Evolutionary conservation across 2,329 filamentous ascomycete species (phyloP).

Genomic region (Ophiostoma pallidulum): DNA sequence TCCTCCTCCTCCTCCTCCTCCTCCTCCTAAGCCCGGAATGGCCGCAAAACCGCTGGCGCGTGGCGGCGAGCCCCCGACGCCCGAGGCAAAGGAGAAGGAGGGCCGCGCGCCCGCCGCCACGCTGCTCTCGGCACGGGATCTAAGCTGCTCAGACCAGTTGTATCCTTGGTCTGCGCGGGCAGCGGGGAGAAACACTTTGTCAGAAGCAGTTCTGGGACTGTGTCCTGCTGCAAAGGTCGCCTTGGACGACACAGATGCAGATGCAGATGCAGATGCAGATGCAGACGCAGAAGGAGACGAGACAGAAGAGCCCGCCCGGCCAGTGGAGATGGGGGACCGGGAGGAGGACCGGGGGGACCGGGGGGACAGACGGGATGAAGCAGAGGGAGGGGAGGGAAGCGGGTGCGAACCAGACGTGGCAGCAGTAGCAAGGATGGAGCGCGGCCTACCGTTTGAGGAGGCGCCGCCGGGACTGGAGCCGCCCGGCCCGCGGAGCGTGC

Average conservation of each 20-base stretch:
- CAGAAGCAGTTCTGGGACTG: conserved; percentile 51
- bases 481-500: conserved; percentile 52
- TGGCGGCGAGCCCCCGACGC: conserved; percentile 33
- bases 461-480: conserved; percentile 47
- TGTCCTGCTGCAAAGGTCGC: conserved; percentile 23
- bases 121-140: conserved; percentile 78
- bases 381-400: background rate
- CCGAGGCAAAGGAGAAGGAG: conserved; percentile 48
- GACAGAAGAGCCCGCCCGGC: background rate
- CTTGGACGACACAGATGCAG: conserved; percentile 20
- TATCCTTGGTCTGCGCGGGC: conserved; percentile 77
- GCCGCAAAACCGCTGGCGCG: conserved; percentile 21
- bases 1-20: too few species aligned
- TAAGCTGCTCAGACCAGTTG: conserved; percentile 95
- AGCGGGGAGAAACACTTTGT: conserved; percentile 40
- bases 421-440: conserved; percentile 26
- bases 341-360: background rate
- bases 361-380: background rate
- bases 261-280: background rate
- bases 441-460: conserved; percentile 47
- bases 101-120: conserved; percentile 45
- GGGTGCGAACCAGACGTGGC: background rate
- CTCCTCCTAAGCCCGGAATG: background rate
- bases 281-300: background rate
- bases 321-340: background rate